Evolutionary conservation across 2,329 filamentous ascomycete genomes (phyloP), one percentile per base, ranked within the genome.

Genomic region (Alternaria alternata): DNA sequence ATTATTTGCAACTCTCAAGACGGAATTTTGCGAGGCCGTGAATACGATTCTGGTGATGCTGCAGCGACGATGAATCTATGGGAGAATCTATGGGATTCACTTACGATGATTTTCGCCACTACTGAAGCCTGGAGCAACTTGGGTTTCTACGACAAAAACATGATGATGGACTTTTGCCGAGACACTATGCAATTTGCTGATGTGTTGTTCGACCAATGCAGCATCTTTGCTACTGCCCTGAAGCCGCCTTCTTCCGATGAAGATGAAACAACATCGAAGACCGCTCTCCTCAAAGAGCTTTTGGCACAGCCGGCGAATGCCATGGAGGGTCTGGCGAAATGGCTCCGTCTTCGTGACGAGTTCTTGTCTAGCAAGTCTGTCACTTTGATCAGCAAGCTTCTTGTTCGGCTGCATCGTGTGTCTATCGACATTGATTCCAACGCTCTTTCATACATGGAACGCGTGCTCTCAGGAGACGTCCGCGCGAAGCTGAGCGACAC

Each of bases 141-240:
- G 14, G 86, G 86, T 4, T 88, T 92, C 59, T 89, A 94, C 51
- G 67, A 76, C 32, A 95, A 93, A 74, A 80, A 83, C 20, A 83
- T 87, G 54, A 94, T 99, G 92, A 90, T 93, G 70, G 89, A 97
- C 58, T 97, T 98, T 72, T 97, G 94, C 74, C 89, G 95, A 66
- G 93, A 97, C 74, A 91, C 92, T 14, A 99, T 99, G 87, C 93
- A 98, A 70, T 91, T 97, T 73, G 94, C 94, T 0, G 92, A 96
- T 72, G 86, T 87, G 36, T 85, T 97, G 2, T 91, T 98, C 73
- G 89, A 92, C 41, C 89, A 97, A 69, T 95, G 96, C 75, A 89
- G 89, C 51, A 86, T 97, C 59, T 89, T 99, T 64, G 88, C 92
- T 2, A 91, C 89, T 46, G 91, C 91, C 12, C 78, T 93, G 57